Evolutionary conservation across 768 basidiomycete species (phyloP).

Genomic region (Calocera viscosa): DNA sequence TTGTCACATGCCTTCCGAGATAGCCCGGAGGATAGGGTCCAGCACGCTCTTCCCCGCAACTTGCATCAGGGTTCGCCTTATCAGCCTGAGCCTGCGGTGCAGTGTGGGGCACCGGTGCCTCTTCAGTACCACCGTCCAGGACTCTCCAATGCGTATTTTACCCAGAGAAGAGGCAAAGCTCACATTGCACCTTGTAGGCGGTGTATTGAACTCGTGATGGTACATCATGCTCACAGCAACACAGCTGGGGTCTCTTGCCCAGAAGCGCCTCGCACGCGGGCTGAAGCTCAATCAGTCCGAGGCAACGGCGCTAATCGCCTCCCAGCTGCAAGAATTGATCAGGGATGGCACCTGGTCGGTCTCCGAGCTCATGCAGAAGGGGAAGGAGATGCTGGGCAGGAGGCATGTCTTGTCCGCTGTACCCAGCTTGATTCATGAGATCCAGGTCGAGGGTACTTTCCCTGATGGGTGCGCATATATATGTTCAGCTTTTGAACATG

Average conservation of each 20-base stretch:
- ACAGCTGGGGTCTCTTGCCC: conserved; percentile 77
- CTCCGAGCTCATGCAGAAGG: conserved; percentile 83
- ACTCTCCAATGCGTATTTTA: conserved; percentile 48
- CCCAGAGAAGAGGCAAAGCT: conserved; percentile 68
- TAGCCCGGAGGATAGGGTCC: too few species aligned
- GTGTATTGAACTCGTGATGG: not conserved
- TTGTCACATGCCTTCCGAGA: too few species aligned
- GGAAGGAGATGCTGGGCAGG: conserved; percentile 76
- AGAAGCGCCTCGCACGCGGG: conserved; percentile 90
- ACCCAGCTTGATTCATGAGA: conserved; percentile 58
- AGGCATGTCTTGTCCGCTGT: conserved; percentile 82
- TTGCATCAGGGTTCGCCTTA: not conserved
- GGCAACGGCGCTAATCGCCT: conserved; percentile 77
- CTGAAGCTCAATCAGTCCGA: conserved; percentile 76
- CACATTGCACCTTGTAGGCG: conserved; percentile 48
- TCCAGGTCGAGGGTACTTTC: conserved; percentile 92
- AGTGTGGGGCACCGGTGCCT: not conserved
- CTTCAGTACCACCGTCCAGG: not conserved
- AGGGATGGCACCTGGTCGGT: conserved; percentile 82
- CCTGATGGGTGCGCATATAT: conserved; percentile 49
- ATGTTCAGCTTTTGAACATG: not conserved
- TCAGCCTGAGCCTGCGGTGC: not conserved
- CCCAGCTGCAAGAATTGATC: conserved; percentile 86
- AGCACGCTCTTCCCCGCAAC: too few species aligned
- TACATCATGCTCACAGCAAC: not conserved